Conservation (phyloP, 1,284 basidiomycete genomes). For the Tylopilus microsporus region DNA sequence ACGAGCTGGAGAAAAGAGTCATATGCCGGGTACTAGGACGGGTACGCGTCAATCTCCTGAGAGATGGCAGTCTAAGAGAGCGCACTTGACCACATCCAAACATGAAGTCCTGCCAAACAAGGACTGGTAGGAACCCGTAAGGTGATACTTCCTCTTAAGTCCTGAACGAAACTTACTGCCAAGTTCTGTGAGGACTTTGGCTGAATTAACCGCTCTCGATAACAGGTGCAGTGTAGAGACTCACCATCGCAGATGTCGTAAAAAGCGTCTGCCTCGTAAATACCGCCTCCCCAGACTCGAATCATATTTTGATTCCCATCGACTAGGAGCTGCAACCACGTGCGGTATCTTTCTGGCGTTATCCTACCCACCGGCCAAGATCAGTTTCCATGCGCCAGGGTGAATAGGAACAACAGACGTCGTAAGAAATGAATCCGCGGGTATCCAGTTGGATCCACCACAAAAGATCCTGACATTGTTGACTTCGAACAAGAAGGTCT, state of each 20-base stretch:
- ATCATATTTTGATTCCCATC: slow-evolving; percentile 84
- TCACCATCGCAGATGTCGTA: slow-evolving; percentile 76
- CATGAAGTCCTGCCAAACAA: slow-evolving; percentile 89
- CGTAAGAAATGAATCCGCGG: slow-evolving; percentile 83
- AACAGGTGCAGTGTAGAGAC: slow-evolving; percentile 12
- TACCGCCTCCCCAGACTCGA: slow-evolving; percentile 81
- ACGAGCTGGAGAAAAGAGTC: slow-evolving; percentile 66
- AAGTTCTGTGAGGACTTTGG: slow-evolving; percentile 43
- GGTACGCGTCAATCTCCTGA: neutral
- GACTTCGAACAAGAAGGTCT: slow-evolving; percentile 83
- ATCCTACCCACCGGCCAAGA: slow-evolving; percentile 34
- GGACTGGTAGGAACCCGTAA: slow-evolving; percentile 43
- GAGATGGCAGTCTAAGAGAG: slow-evolving; percentile 6
- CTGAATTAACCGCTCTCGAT: neutral
- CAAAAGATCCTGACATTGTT: slow-evolving; percentile 86
- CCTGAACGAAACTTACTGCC: slow-evolving; percentile 50
- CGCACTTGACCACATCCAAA: slow-evolving; percentile 76
- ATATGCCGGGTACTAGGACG: slow-evolving; percentile 67
- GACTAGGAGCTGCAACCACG: slow-evolving; percentile 69
- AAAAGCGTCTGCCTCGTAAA: slow-evolving; percentile 74
- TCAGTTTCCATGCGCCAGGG: slow-evolving; percentile 1
- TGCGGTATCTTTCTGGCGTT: slow-evolving; percentile 55
- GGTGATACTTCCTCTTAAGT: neutral
- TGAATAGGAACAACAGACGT: slow-evolving; percentile 42
- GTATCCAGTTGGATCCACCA: slow-evolving; percentile 92